Base-by-base conservation (phyloP, 2,329 filamentous ascomycete genomes). In the Aureobasidium sp. region DNA sequence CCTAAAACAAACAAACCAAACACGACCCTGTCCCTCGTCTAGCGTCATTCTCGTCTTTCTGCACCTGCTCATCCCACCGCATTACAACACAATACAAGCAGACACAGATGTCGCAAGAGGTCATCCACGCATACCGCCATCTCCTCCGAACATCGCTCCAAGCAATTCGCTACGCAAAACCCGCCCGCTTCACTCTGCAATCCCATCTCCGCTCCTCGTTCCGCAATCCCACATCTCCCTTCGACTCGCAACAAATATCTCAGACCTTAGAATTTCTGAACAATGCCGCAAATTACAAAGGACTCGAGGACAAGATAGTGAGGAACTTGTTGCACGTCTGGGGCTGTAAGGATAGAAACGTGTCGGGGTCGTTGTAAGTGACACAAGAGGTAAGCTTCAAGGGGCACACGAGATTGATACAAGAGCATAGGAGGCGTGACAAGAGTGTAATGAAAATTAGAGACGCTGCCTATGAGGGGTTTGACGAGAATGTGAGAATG, bases 221-320 rank as follows among this genome's bases (percentile, higher is more conserved):
- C 63, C 75, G 76, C 56, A 72, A 70, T 41, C 61, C 68, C 51
- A 57, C 67, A n/a, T 52, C 63, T 15, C 66, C 72, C 46, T 76
- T 73, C 63, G 67, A 73, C 61, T 66, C 44, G 29, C 55, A 39
- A 20, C 46, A 57, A 56, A 78, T 89, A 57, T 76, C 81, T 65
- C 84, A 86, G 64, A 94, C 90, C 0, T 69, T 89, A 5, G 84
- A 84, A 71, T 93, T 94, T 69, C 75, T 93, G 1, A 75, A 84
- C 36, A 82, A 84, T 44, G 90, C 90, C 4, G 81, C 83, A 1
- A 78, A 75, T 65, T 79, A 84, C 68, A 82, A 75, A 61, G 89
- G 88, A 0, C 67, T 91, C 36, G 90, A 93, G 77, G 88, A 92
- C 71, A 81, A 75, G 62, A 82, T 94, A 9, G 70, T 93, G 62